Evolutionary conservation across 2,329 filamentous ascomycete genomes (phyloP), one percentile per base, ranked within the genome.

Genomic region (Kalmusia sp.): DNA sequence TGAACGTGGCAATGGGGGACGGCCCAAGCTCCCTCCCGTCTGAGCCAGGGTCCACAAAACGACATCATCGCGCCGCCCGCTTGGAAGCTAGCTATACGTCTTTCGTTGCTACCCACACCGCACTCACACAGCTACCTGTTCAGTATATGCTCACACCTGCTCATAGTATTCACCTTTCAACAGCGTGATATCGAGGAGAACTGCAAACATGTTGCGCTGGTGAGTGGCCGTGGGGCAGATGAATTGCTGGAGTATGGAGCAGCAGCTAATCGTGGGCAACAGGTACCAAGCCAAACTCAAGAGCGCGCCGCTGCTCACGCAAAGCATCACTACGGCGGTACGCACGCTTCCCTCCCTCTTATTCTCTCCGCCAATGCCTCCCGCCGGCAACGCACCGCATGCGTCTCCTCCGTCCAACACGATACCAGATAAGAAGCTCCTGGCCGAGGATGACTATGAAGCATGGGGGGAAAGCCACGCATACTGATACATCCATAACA

Each of bases 241-340:
- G 7, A 14, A n/a, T n/a, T n/a, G 8, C 12, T 7, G 12, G 8
- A 14, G 8, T 7, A 27, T 15, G 12, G 28, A 34, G 8, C 11
- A 11, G 17, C 14, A 52, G 55, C 53, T 52, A 48, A 53, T 48
- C n/a, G 40, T 24, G 21, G 17, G 24, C 3, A 12, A 54, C 39
- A 87, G 93, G 92, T 98, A 98, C 80, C 92, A 96, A 78, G 82
- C 86, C 70, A 90, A 86, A 76, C 82, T 97, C 72, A 88, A 89
- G 65, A 84, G 87, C 68, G 86, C 90, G 70, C 93, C 93, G 55
- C 81, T 98, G 65, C 85, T 97, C 69, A 98, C 93, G 9, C 92
- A 96, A 81, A 91, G 89, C 72, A 79, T 96, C 66, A 96, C 92
- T 51, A 97, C 93, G 33, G 90, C 91, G 43, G 84, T 87, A 65